Base-by-base conservation (phyloP, 306 rosid species). In the Acacia confusa region DNA sequence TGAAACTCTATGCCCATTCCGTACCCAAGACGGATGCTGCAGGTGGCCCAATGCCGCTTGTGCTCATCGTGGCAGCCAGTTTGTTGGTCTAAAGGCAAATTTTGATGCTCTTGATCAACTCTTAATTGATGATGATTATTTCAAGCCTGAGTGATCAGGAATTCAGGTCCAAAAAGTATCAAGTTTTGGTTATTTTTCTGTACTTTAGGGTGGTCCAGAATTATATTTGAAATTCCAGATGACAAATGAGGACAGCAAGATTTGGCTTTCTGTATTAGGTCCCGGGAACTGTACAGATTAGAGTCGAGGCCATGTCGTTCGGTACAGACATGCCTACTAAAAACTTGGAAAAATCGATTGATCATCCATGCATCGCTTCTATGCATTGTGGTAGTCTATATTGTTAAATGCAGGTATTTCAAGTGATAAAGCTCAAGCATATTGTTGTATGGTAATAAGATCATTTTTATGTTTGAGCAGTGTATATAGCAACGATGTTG, bases 101-200 rank as follows among this genome's bases (percentile, higher is more conserved):
- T 95, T 86, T 70, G 99, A 95, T 82, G 99, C 98, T 22, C 90
- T 95, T 70, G 98, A 95, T 85, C 89, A 85, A 47, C 92, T 95
- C 20, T 90, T 92, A 20, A 90, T 93, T 74, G 79, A 90, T 30
- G 99, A 95, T 79, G 82, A 91, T 82, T 93, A 95, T 84, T 95
- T 95, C 89, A 89, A 87, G 79, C 84, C 89, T 2, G 88, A 93
- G 69, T 88, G 79, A 88, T n/a, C 45, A 2, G 74, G 70, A 80
- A 53, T 68, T 83, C 63, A 11, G 75, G 84, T 55, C 65, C 75
- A 9, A 41, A 47, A 58, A 36, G 69, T 65, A 84, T 77, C 58
- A 40, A 65, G 64, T 87, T 84, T 36, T 34, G 28, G 12, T 71
- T 78, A 41, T 41, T 72, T 64, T 78, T 65, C 68, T 36, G 78